phyloP scores from a whole-genome alignment of 495 filamentous ascomycete species.

The Penicillium ucsense region DNA sequence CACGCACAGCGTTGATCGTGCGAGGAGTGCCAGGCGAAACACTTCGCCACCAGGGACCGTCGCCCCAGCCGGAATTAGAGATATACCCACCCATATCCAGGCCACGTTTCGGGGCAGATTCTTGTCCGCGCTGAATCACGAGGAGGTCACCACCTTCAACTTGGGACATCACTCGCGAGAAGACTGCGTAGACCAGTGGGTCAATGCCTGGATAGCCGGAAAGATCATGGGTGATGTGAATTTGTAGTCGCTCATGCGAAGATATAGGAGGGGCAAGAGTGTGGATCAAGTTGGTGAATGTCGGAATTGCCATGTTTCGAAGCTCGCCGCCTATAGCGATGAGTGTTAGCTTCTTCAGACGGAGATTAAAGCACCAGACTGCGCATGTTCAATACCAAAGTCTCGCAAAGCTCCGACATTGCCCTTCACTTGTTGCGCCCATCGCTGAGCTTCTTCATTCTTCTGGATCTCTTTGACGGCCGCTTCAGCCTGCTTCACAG shows the following conservation, averaged over 20 bases:
- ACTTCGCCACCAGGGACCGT: constrained; percentile 93
- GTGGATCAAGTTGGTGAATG: constrained; percentile 88
- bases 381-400: constrained; percentile 51
- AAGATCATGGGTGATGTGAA: constrained; percentile 94
- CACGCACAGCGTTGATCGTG: constrained; percentile 69
- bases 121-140: constrained; percentile 86
- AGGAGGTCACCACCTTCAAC: constrained; percentile 97
- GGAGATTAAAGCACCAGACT: neutral
- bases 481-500: constrained; percentile 89
- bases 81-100: constrained; percentile 39
- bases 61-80: constrained; percentile 64
- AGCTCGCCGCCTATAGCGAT: constrained; percentile 68
- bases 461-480: constrained; percentile 91
- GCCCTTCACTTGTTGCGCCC: constrained; percentile 89
- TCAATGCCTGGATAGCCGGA: constrained; percentile 90
- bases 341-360: constrained; percentile 9
- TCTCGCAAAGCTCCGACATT: constrained; percentile 77
- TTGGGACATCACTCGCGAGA: constrained; percentile 95
- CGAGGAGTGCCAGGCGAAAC: constrained; percentile 50
- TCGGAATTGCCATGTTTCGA: constrained; percentile 79
- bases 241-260: constrained; percentile 93
- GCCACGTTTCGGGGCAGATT: constrained; percentile 61
- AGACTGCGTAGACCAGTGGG: constrained; percentile 84
- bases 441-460: constrained; percentile 91
- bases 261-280: constrained; percentile 94